These are phyloP conservation scores for Phyllosticta paracitricarpa DNA, from an alignment of 2,329 filamentous ascomycete genomes.

Conservation along the genomic window DNA sequence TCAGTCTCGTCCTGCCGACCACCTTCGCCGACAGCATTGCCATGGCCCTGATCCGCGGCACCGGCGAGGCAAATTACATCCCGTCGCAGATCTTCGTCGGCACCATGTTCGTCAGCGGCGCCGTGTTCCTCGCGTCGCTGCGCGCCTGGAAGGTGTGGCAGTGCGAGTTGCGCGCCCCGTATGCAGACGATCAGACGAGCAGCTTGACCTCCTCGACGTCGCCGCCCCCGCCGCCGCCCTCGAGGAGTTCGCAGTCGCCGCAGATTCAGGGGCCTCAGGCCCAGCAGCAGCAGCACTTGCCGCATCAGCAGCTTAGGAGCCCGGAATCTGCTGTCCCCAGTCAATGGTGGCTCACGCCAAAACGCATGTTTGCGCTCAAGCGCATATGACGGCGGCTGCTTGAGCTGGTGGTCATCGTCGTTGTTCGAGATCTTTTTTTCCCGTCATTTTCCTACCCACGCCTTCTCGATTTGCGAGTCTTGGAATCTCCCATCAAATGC, in stretches of 20 bases:
- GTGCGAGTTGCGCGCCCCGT: background rate
- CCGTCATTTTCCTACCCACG: background rate
- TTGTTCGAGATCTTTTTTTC: background rate
- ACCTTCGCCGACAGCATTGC: slow-evolving; percentile 20
- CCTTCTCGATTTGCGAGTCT: background rate
- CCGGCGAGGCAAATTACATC: background rate
- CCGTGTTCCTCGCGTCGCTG: slow-evolving; percentile 1
- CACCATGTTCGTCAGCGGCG: slow-evolving; percentile 1
- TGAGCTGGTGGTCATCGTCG: background rate
- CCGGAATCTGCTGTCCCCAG: background rate
- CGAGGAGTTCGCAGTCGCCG: too few relatives aligned
- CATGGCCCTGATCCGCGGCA: slow-evolving; percentile 14
- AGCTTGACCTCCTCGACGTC: background rate
- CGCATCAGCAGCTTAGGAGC: background rate
- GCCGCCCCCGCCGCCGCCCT: too few relatives aligned
- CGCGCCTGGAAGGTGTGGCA: slow-evolving; percentile 8
- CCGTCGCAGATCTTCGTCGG: slow-evolving; percentile 4
- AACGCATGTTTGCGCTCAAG: background rate
- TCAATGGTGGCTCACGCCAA: background rate
- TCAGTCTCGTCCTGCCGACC: slow-evolving; percentile 17
- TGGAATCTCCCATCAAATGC: background rate
- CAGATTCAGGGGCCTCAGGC: too few relatives aligned
- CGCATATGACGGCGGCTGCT: background rate
- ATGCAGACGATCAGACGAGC: background rate
- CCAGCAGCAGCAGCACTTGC: too few relatives aligned